A percentile compares a stretch with the other conserved stretches of the same genome.
Evolutionary conservation across 176 grass and related monocot species (phyloP).

Genomic region (Pontederia crassipes): DNA sequence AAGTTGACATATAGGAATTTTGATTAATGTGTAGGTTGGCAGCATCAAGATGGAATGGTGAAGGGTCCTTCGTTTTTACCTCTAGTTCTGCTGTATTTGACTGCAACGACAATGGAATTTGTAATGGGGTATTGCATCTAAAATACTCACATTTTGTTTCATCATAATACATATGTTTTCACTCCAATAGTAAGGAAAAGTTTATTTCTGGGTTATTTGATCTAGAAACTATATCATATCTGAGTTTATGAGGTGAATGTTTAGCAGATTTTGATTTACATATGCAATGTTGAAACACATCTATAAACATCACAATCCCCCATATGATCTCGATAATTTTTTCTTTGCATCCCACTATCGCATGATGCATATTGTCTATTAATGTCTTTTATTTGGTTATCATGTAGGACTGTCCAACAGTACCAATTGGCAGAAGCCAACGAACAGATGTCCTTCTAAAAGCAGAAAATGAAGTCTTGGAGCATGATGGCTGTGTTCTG

Average conservation of each 20-base stretch:
- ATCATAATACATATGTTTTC: not conserved
- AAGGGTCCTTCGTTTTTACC: slow-evolving; percentile 87
- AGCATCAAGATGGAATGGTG: slow-evolving; percentile 72
- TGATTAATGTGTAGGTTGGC: slow-evolving; percentile 40
- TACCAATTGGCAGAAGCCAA: slow-evolving; percentile 55
- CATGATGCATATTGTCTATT: not conserved
- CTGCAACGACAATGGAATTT: slow-evolving; percentile 54
- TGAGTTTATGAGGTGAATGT: too few relatives aligned
- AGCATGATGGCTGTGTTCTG: slow-evolving; percentile 64
- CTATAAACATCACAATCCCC: not conserved
- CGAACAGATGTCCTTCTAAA: slow-evolving; percentile 66
- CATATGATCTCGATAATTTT: not conserved
- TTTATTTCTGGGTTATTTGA: too few relatives aligned
- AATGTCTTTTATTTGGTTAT: not conserved
- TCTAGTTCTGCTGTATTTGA: slow-evolving; percentile 79
- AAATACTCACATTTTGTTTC: not conserved
- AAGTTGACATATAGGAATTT: not conserved
- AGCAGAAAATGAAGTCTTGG: slow-evolving; percentile 65
- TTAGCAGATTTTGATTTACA: too few relatives aligned
- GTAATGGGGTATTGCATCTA: slow-evolving; percentile 52
- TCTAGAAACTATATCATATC: too few relatives aligned
- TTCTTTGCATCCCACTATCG: not conserved
- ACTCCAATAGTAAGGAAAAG: too few relatives aligned
- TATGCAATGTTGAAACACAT: too few relatives aligned
- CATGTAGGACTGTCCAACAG: slow-evolving; percentile 55